These are phyloP conservation scores for Clavulina sp. DNA, from an alignment of 768 basidiomycete species.

Conservation along the genomic window DNA sequence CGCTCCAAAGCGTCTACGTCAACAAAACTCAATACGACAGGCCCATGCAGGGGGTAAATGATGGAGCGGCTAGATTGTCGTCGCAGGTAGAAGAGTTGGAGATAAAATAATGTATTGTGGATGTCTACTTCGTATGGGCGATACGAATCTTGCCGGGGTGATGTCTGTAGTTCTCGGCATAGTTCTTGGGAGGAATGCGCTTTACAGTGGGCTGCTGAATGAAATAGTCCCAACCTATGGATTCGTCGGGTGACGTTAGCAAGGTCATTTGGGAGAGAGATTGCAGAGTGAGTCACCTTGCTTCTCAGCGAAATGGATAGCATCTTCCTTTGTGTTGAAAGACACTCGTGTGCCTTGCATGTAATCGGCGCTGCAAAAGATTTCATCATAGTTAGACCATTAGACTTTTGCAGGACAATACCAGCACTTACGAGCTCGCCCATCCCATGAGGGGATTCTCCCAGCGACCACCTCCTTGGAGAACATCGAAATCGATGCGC, in stretches of 20 bases:
- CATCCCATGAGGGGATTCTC: constrained; percentile 98
- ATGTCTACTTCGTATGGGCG: constrained; percentile 71
- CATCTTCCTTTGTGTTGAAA: constrained; percentile 78
- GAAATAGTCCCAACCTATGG: constrained; percentile 78
- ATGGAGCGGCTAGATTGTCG: not conserved
- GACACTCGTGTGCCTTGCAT: constrained; percentile 78
- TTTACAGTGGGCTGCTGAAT: constrained; percentile 45
- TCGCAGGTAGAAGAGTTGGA: not conserved
- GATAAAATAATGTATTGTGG: not conserved
- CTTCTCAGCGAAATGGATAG: constrained; percentile 90
- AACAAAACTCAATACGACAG: not conserved
- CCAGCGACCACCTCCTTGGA: constrained; percentile 86
- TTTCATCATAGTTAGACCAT: not conserved
- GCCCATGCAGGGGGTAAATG: not conserved
- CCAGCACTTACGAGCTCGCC: constrained; percentile 65
- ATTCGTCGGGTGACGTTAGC: constrained; percentile 9
- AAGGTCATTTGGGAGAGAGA: not conserved
- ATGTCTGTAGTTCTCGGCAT: constrained; percentile 84
- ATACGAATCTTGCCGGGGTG: constrained; percentile 63
- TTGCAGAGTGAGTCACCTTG: constrained; percentile 41
- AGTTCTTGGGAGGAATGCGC: constrained; percentile 71
- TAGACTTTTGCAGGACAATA: not conserved
- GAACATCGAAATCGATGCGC: constrained; percentile 86
- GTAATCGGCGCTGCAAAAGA: constrained; percentile 66
- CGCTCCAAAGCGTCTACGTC: not conserved